Evolutionary conservation across 1,284 basidiomycete genomes (phyloP).

Genomic region (Microbotryum intermedium): DNA sequence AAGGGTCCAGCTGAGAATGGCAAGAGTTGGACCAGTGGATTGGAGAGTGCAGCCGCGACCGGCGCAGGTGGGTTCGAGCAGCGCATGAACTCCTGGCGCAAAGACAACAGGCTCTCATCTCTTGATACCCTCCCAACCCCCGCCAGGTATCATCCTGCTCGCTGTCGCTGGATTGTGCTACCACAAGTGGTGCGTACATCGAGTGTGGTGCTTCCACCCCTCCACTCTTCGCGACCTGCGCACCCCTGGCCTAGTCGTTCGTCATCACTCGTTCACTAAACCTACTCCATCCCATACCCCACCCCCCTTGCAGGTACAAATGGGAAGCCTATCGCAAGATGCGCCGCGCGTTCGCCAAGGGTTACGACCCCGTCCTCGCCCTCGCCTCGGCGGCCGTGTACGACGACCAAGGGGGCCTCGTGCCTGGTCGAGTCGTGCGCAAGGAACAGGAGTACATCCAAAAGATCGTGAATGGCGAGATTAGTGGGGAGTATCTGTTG

Average conservation of each 20-base stretch:
- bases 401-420: slow-evolving; percentile 4
- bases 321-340: slow-evolving; percentile 34
- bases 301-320: too few relatives aligned
- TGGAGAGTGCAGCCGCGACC: slow-evolving; percentile 17
- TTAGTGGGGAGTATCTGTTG: slow-evolving; percentile 30
- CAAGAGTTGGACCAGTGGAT: background rate
- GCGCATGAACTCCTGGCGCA: too few relatives aligned
- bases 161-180: slow-evolving; percentile 14
- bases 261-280: too few relatives aligned
- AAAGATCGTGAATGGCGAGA: slow-evolving; percentile 30
- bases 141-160: background rate
- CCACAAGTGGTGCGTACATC: slow-evolving; percentile 20
- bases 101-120: too few relatives aligned
- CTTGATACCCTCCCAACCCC: background rate
- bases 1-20: background rate
- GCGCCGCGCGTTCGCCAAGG: slow-evolving; percentile 28
- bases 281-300: too few relatives aligned
- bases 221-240: too few relatives aligned
- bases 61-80: slow-evolving; percentile 15
- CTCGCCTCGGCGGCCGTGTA: slow-evolving; percentile 22
- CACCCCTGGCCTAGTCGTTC: too few relatives aligned
- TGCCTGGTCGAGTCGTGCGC: slow-evolving; percentile 20
- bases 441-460: slow-evolving; percentile 33
- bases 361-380: slow-evolving; percentile 34
- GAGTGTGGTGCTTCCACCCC: too few relatives aligned